Conservation (phyloP, 2,329 filamentous ascomycete species). For the Aspergillus bombycis region DNA sequence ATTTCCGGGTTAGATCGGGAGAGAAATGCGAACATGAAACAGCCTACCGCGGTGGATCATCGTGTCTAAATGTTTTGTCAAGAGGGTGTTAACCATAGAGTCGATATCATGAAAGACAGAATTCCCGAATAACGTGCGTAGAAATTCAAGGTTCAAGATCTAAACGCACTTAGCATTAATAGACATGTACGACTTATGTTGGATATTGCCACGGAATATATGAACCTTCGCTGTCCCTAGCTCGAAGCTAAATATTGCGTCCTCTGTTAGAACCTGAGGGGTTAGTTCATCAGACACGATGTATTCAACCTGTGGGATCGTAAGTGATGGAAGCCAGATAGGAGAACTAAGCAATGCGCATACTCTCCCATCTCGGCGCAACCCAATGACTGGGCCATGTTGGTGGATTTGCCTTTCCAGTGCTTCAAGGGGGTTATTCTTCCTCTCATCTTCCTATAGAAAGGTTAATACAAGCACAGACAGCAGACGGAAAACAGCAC, state of each 20-base stretch:
- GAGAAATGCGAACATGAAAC: accelerated
- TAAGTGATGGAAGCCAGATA: background rate
- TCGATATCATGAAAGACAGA: background rate
- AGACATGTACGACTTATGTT: background rate
- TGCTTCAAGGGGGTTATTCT: background rate
- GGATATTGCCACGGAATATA: accelerated
- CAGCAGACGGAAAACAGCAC: accelerated
- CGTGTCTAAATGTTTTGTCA: background rate
- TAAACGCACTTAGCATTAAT: background rate
- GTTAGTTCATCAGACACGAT: background rate
- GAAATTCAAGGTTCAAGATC: background rate
- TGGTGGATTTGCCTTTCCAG: background rate
- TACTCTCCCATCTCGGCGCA: background rate
- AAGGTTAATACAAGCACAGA: background rate
- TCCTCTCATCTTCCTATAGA: background rate
- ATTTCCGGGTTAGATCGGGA: background rate
- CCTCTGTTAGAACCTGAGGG: background rate
- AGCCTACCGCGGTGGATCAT: background rate
- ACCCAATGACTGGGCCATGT: background rate
- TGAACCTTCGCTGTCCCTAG: background rate
- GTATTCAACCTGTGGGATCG: background rate
- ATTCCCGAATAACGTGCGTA: background rate
- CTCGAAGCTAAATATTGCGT: background rate
- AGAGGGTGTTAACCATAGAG: background rate
- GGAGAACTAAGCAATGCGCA: background rate